Percentiles rank a stretch among this genome's conserved stretches.
Evolutionary conservation across 495 filamentous ascomycete species (phyloP).

Genomic region (Aspergillus ellipticus): DNA sequence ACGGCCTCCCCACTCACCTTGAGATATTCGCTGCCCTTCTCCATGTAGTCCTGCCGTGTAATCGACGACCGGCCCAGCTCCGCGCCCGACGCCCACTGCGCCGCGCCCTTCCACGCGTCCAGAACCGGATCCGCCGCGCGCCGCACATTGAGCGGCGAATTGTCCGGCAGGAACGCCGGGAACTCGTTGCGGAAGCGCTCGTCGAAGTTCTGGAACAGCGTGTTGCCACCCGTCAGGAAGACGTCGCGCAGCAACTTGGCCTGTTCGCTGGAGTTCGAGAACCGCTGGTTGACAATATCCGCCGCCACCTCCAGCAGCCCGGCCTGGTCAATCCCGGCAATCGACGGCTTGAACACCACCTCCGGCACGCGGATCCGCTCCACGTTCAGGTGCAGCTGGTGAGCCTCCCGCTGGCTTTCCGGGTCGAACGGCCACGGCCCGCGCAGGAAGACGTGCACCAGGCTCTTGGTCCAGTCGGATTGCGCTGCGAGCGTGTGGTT

Average conservation of each 20-base stretch:
- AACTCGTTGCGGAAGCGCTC: slow-evolving; percentile 73
- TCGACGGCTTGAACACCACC: slow-evolving; percentile 90
- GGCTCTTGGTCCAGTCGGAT: slow-evolving; percentile 85
- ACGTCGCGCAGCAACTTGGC: slow-evolving; percentile 73
- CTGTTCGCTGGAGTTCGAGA: slow-evolving; percentile 54
- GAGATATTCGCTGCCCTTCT: slow-evolving; percentile 82
- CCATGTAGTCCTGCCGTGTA: slow-evolving; percentile 71
- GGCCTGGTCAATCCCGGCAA: slow-evolving; percentile 92
- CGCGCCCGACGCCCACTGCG: slow-evolving; percentile 61
- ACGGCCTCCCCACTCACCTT: slow-evolving; percentile 53
- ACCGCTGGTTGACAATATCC: slow-evolving; percentile 76
- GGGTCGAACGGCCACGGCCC: slow-evolving; percentile 84
- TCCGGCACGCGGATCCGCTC: slow-evolving; percentile 96
- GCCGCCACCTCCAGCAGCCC: slow-evolving; percentile 86
- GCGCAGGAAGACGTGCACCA: slow-evolving; percentile 83
- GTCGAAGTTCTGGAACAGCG: slow-evolving; percentile 80
- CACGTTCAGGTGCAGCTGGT: slow-evolving; percentile 93
- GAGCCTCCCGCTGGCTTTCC: slow-evolving; percentile 70
- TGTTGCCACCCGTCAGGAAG: slow-evolving; percentile 93
- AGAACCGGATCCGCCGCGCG: slow-evolving; percentile 68
- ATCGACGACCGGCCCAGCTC: slow-evolving; percentile 43
- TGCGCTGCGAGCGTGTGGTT: slow-evolving; percentile 88
- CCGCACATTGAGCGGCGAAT: slow-evolving; percentile 59
- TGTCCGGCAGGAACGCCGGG: slow-evolving; percentile 65
- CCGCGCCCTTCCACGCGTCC: slow-evolving; percentile 92